phyloP scores from a whole-genome alignment of 345 rosid species.

The Eucalyptus fibrosa region DNA sequence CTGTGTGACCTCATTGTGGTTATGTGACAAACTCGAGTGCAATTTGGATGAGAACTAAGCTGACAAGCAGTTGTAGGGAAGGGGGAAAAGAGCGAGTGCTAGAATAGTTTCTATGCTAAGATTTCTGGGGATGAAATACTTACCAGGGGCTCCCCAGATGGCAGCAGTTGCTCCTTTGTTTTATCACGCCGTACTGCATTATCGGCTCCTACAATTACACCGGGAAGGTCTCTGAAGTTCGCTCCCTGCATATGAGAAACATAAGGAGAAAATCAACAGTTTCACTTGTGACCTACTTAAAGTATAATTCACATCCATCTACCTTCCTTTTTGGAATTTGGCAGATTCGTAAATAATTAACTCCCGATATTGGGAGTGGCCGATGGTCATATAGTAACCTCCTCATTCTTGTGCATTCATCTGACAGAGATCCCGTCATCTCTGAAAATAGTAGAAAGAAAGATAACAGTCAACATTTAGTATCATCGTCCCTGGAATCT shows the following conservation, averaged over 20 bases:
- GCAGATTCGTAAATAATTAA: slow-evolving; percentile 63
- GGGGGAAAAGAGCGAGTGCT: background rate
- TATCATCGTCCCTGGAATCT: background rate
- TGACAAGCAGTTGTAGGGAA: background rate
- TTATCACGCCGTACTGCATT: slow-evolving; percentile 59
- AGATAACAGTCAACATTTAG: background rate
- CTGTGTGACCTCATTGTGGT: background rate
- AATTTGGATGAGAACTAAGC: background rate
- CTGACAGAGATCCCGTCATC: slow-evolving; percentile 34
- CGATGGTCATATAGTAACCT: slow-evolving; percentile 63
- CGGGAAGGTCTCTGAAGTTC: slow-evolving; percentile 88
- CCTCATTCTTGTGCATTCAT: slow-evolving; percentile 4
- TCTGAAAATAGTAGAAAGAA: slow-evolving; percentile 16
- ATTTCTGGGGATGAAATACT: background rate
- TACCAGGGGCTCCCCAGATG: slow-evolving; percentile 85
- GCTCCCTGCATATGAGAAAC: slow-evolving; percentile 56
- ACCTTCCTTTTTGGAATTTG: slow-evolving; percentile 89
- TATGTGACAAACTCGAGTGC: background rate
- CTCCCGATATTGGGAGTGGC: slow-evolving; percentile 31
- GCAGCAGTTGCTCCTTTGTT: slow-evolving; percentile 33
- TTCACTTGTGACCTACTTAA: background rate
- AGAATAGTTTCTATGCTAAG: background rate
- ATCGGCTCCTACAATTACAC: slow-evolving; percentile 52
- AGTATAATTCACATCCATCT: background rate
- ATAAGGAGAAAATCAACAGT: background rate